These are phyloP conservation scores for Aspergillus hancockii DNA, from an alignment of 495 filamentous ascomycete species.

Conservation along the genomic window DNA sequence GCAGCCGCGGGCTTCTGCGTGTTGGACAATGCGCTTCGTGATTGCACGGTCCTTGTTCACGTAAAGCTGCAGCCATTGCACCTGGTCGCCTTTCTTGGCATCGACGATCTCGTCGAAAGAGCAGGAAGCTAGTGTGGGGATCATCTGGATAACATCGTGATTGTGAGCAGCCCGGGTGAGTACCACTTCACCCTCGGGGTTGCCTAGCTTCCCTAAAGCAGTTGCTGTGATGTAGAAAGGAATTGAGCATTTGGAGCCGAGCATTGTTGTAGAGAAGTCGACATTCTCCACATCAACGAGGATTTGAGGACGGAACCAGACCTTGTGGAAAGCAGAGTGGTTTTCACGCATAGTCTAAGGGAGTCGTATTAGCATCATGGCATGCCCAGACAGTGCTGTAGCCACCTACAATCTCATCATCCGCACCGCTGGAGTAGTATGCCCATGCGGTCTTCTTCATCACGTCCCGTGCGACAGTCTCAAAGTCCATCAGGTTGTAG, in stretches of 20 bases:
- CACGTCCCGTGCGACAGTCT: conserved; percentile 78
- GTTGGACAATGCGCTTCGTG: conserved; percentile 84
- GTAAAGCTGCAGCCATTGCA: conserved; percentile 97
- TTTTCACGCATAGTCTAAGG: conserved; percentile 93
- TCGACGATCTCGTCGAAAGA: conserved; percentile 97
- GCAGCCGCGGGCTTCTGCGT: conserved; percentile 90
- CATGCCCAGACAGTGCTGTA: neutral
- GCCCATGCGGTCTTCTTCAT: conserved; percentile 98
- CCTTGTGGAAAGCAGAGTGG: conserved; percentile 91
- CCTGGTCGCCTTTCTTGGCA: conserved; percentile 74
- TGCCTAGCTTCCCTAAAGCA: conserved; percentile 85
- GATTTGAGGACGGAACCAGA: conserved; percentile 91
- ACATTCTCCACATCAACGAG: conserved; percentile 85
- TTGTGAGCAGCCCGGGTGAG: conserved; percentile 78
- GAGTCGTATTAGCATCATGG: conserved; percentile 1
- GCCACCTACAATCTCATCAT: conserved; percentile 89
- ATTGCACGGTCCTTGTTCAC: conserved; percentile 96
- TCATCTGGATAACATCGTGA: conserved; percentile 94
- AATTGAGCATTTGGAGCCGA: conserved; percentile 76
- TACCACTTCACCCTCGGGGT: conserved; percentile 88
- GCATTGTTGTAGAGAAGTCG: conserved; percentile 85
- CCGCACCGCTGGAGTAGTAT: conserved; percentile 93
- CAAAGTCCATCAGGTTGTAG: conserved; percentile 95
- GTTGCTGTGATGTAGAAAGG: conserved; percentile 95
- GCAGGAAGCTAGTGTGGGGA: conserved; percentile 96